A percentile compares a stretch with the other conserved stretches of the same genome.
These are phyloP conservation scores for Lactarius akahatsu DNA, from an alignment of 768 basidiomycete species.

Conservation along the genomic window DNA sequence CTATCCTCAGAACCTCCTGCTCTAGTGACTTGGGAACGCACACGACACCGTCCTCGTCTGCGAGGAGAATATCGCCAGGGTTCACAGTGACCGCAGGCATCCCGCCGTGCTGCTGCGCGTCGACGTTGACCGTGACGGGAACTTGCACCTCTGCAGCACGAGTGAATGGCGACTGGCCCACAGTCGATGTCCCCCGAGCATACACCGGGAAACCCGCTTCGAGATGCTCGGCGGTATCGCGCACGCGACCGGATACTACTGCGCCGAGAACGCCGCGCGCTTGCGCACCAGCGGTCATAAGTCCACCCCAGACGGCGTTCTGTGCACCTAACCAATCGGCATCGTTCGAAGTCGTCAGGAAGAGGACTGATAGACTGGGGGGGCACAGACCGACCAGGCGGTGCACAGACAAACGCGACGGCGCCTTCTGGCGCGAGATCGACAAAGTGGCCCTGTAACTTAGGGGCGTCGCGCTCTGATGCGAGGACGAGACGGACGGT, in stretches of 20 bases:
- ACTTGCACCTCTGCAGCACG: slow-evolving; percentile 75
- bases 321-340: slow-evolving; percentile 51
- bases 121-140: slow-evolving; percentile 49
- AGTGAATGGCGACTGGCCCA: slow-evolving; percentile 84
- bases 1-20: slow-evolving; percentile 55
- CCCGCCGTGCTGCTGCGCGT: slow-evolving; percentile 36
- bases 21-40: slow-evolving; percentile 62
- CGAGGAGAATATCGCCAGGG: slow-evolving; percentile 83
- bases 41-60: slow-evolving; percentile 87
- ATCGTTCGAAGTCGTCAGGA: background rate
- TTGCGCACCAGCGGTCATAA: slow-evolving; percentile 85
- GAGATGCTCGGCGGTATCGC: slow-evolving; percentile 80
- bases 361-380: slow-evolving; percentile 12
- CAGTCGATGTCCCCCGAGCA: slow-evolving; percentile 75
- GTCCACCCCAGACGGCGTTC: slow-evolving; percentile 90
- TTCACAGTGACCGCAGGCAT: slow-evolving; percentile 59
- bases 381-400: slow-evolving; percentile 52
- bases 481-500: slow-evolving; percentile 80
- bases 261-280: slow-evolving; percentile 69
- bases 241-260: slow-evolving; percentile 80
- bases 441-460: slow-evolving; percentile 71
- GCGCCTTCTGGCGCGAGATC: slow-evolving; percentile 67
- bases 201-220: slow-evolving; percentile 74
- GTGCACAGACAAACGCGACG: slow-evolving; percentile 73
- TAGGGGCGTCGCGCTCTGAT: slow-evolving; percentile 60